phyloP scores from a whole-genome alignment of 164 flowering plant species.

The Sextonia rubra region DNA sequence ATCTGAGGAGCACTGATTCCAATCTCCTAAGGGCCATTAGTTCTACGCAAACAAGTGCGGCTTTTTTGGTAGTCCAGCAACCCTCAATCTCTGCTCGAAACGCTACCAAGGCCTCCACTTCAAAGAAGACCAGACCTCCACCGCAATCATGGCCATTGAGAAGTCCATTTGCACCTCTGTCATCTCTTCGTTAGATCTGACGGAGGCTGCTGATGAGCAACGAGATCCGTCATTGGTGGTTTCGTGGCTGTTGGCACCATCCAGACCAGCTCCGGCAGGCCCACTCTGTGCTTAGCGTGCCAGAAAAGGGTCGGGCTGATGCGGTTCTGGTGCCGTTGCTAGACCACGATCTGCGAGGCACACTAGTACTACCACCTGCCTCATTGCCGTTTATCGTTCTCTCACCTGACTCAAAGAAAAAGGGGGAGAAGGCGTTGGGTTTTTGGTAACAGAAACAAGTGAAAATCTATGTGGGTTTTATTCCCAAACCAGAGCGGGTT shows the following conservation, averaged over 20 bases:
- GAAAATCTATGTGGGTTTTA: too few species aligned
- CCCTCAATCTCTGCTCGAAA: slow-evolving; percentile 17
- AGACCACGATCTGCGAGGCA: slow-evolving; percentile 20
- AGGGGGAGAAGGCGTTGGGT: too few species aligned
- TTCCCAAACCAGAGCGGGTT: too few species aligned
- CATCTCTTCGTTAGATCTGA: too few species aligned
- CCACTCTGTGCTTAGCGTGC: slow-evolving; percentile 15
- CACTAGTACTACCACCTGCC: too few species aligned
- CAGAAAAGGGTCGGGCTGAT: slow-evolving; percentile 12
- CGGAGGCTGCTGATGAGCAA: slow-evolving; percentile 9
- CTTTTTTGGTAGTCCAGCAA: slow-evolving; percentile 19
- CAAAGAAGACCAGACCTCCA: slow-evolving; percentile 7
- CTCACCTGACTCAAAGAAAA: too few species aligned
- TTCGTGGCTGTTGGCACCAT: not conserved
- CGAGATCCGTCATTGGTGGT: slow-evolving; percentile 1
- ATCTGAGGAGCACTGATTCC: slow-evolving; percentile 20
- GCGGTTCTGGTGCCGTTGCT: slow-evolving; percentile 30
- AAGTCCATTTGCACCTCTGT: slow-evolving; percentile 11
- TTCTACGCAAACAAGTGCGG: slow-evolving; percentile 19
- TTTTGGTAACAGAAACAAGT: too few species aligned
- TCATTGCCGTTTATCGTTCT: too few species aligned
- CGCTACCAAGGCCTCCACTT: slow-evolving; percentile 9
- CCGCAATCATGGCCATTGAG: slow-evolving; percentile 11
- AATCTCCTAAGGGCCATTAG: slow-evolving; percentile 22
- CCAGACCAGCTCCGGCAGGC: not conserved